Percentiles rank a stretch among this genome's conserved stretches.
Evolutionary conservation across 805 yeast species (phyloP).

Genomic region (Hyphopichia homilentoma): DNA sequence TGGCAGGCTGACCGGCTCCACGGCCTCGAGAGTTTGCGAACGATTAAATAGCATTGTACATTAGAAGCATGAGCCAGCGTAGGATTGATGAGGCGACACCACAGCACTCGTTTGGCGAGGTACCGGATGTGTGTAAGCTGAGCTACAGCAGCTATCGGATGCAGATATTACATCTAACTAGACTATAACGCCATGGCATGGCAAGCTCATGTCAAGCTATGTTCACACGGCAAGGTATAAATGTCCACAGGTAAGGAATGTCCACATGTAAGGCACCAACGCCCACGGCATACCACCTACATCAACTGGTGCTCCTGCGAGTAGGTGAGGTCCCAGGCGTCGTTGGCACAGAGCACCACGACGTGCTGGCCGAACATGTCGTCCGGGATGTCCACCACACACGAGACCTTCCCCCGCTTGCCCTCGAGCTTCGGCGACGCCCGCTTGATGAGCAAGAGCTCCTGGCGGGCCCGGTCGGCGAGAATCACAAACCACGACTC

Average conservation of each 20-base stretch:
- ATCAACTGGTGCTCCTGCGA: slow-evolving; percentile 5
- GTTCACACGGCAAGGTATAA: too few relatives aligned
- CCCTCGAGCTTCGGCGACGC: slow-evolving; percentile 55
- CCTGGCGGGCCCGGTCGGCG: slow-evolving; percentile 46
- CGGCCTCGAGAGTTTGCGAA: too few relatives aligned
- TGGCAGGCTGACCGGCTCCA: too few relatives aligned
- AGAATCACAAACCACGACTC: slow-evolving; percentile 88
- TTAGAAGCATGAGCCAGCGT: slow-evolving; percentile 4
- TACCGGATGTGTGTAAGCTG: too few relatives aligned
- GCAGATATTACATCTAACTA: too few relatives aligned
- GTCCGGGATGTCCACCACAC: slow-evolving; percentile 49
- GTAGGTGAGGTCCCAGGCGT: slow-evolving; percentile 60
- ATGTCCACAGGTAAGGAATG: too few relatives aligned
- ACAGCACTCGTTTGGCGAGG: too few relatives aligned
- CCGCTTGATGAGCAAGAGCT: slow-evolving; percentile 66
- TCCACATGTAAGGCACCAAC: too few relatives aligned
- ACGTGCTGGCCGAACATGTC: slow-evolving; percentile 45
- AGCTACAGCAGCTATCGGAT: too few relatives aligned
- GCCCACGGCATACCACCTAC: neutral
- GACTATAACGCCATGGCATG: too few relatives aligned
- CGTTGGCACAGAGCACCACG: slow-evolving; percentile 54
- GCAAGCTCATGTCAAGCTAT: too few relatives aligned
- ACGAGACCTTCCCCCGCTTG: slow-evolving; percentile 35
- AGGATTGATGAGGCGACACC: too few relatives aligned
- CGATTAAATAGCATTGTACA: slow-evolving; percentile 4